phyloP scores from a whole-genome alignment of 306 rosid species.

The Arachis stenosperma region DNA sequence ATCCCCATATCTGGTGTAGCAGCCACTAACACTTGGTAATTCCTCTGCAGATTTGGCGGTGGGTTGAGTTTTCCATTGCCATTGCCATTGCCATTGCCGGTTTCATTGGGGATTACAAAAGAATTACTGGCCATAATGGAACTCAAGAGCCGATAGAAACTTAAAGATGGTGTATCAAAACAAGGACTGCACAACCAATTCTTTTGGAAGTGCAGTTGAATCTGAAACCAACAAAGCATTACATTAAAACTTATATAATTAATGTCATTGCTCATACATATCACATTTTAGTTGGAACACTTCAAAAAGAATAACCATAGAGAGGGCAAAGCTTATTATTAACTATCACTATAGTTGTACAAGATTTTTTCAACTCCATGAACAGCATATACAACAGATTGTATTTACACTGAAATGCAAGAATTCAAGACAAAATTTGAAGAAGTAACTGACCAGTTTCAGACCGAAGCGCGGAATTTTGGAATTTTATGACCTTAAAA shows the following conservation, averaged over 20 bases:
- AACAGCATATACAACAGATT: too few species aligned
- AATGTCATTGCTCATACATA: neutral
- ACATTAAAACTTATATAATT: neutral
- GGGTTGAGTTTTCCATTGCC: constrained; percentile 33
- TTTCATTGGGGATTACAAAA: constrained; percentile 43
- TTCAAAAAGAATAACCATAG: too few species aligned
- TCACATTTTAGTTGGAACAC: neutral
- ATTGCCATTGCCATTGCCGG: constrained; percentile 46
- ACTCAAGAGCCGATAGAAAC: constrained; percentile 36
- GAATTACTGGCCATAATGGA: constrained; percentile 65
- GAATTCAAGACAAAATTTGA: too few species aligned
- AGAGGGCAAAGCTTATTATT: too few species aligned
- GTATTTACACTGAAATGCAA: too few species aligned
- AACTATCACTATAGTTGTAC: too few species aligned
- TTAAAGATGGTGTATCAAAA: constrained; percentile 34
- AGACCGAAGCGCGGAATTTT: too few species aligned
- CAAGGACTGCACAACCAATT: constrained; percentile 56
- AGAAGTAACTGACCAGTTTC: too few species aligned
- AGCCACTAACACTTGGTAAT: constrained; percentile 93
- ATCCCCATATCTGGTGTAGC: constrained; percentile 87
- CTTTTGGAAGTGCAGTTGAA: constrained; percentile 49
- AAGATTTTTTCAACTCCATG: too few species aligned
- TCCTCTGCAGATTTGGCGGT: constrained; percentile 60
- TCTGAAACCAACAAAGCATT: constrained; percentile 41
- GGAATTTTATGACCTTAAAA: too few species aligned